Evolutionary conservation across 2,329 filamentous ascomycete genomes (phyloP), one percentile per base, ranked within the genome.

Genomic region (Cladophialophora bantiana): DNA sequence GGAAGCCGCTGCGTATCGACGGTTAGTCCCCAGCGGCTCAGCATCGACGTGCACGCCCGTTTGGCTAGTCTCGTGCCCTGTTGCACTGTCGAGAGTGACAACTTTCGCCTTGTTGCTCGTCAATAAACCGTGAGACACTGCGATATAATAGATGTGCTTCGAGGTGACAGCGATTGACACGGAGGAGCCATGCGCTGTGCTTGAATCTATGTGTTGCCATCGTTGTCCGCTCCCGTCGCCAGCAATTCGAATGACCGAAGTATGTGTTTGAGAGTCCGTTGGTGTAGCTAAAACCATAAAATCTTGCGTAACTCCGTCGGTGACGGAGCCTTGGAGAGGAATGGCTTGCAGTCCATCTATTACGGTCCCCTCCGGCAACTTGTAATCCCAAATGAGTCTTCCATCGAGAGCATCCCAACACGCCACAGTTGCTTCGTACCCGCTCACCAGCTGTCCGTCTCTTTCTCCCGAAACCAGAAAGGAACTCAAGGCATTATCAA

Each of bases 321-420:
- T 86, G 18, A 90, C 83, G 52, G 76, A 75, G 20, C 85, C 73
- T 64, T 55, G 42, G n/a, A 60, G 54, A 5, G 68, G 66, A 7
- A 71, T 61, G 36, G 68, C 55, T 50, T 70, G 66, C 45, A 72
- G 36, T 13, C 69, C 71, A 34, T 78, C 77, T 18, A 76, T 74
- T 50, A 77, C 73, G 18, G 74, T 65, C 20, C 73, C 79, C 53
- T 78, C 90, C 6, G 78, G 76, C 65, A 92, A 88, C 56, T 83
- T 81, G 50, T 84, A 84, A 65, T 88, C 87, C 93, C 95, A 99
- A 42, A 88, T 83, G 70, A 91, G 86, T 74, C 90, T 88, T 34
- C 95, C 95, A 73, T 90, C 91, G 57, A 90, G 83, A 40, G 93
- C 92, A 79, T 92, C 90, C 94, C 94, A 98, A 13, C 90, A 87